phyloP scores from a whole-genome alignment of 1,284 basidiomycete genomes.

The Malassezia sympodialis region DNA sequence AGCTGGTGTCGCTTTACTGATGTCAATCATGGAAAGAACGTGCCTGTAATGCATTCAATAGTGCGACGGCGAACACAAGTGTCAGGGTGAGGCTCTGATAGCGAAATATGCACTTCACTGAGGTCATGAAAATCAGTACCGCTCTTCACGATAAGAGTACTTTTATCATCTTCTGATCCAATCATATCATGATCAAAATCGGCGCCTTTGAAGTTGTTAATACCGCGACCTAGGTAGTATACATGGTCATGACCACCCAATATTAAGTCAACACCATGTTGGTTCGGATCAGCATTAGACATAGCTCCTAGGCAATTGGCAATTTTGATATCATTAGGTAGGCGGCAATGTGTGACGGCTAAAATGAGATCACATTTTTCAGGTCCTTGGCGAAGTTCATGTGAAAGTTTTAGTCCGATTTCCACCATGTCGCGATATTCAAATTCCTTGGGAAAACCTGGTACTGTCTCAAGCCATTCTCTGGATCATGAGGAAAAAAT shows the following conservation, averaged over 20 bases:
- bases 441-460: conserved; percentile 68
- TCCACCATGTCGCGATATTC: conserved; percentile 46
- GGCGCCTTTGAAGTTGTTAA: conserved; percentile 63
- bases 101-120: conserved; percentile 61
- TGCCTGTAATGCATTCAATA: conserved; percentile 55
- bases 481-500: conserved; percentile 32
- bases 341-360: conserved; percentile 67
- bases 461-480: conserved; percentile 76
- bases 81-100: conserved; percentile 57
- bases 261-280: conserved; percentile 72
- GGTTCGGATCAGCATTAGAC: conserved; percentile 46
- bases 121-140: conserved; percentile 84
- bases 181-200: conserved; percentile 55
- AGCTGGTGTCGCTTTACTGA: conserved; percentile 60
- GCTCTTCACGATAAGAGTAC: conserved; percentile 60
- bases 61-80: conserved; percentile 59
- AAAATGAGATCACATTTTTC: conserved; percentile 66
- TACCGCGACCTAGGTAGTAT: conserved; percentile 70
- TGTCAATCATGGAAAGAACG: background rate
- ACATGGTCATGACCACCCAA: conserved; percentile 84
- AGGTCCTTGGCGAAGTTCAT: conserved; percentile 60
- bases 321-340: conserved; percentile 56
- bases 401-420: conserved; percentile 53
- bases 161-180: conserved; percentile 63
- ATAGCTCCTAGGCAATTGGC: conserved; percentile 58